Conservation (phyloP, 306 rosid species). For the Crataegus laevigata region DNA sequence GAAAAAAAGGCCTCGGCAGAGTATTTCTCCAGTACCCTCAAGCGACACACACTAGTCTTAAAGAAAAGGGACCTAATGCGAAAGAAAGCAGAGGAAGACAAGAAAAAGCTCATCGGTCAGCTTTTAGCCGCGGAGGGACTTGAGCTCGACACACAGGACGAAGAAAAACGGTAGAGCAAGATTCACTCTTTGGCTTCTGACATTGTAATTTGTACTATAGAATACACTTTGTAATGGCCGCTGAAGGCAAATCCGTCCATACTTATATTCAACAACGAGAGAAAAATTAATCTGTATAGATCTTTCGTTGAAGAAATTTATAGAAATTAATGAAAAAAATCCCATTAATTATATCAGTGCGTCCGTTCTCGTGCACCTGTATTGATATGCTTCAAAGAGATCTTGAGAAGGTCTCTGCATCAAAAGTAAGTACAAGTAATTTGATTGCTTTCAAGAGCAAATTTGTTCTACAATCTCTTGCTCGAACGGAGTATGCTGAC, state of each 20-base stretch:
- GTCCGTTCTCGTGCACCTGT: neutral
- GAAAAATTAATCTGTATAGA: constrained; percentile 26
- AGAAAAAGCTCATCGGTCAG: constrained; percentile 42
- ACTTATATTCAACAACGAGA: constrained; percentile 6
- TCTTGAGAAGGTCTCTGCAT: neutral
- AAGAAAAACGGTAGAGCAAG: constrained; percentile 32
- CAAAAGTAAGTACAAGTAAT: neutral
- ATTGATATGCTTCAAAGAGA: neutral
- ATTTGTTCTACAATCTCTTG: neutral
- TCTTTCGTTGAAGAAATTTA: constrained; percentile 5
- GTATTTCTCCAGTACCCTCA: constrained; percentile 64
- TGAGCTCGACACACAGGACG: constrained; percentile 80
- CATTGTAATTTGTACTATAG: constrained; percentile 19
- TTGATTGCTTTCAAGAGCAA: neutral
- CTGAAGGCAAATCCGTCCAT: neutral
- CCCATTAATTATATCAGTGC: neutral
- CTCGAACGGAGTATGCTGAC: neutral
- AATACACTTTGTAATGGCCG: constrained; percentile 9
- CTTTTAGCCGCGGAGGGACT: constrained; percentile 94
- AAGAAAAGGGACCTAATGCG: constrained; percentile 84
- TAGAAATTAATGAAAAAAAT: constrained; percentile 13
- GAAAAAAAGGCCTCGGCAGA: constrained; percentile 81
- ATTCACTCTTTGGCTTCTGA: constrained; percentile 6
- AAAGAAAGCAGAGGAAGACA: constrained; percentile 75
- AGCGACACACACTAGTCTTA: constrained; percentile 68